A percentile compares a stretch with the other conserved stretches of the same genome.
Evolutionary conservation across 176 grass and related monocot species (phyloP).

Genomic region (Bothriochloa decipiens): DNA sequence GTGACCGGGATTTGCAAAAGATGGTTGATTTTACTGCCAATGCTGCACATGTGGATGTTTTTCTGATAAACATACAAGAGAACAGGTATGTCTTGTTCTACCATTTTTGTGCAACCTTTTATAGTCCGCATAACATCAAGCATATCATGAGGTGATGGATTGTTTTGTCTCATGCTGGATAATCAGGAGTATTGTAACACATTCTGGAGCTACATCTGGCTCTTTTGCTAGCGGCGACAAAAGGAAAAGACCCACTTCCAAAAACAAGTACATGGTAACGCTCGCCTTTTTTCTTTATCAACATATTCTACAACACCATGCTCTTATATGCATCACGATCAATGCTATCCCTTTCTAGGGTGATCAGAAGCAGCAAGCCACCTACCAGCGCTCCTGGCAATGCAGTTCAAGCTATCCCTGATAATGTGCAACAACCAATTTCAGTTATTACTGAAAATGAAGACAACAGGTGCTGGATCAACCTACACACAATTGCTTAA

Average conservation of each 20-base stretch:
- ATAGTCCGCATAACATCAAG: slow-evolving; percentile 30
- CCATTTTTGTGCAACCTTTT: neutral
- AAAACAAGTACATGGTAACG: slow-evolving; percentile 42
- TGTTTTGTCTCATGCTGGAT: slow-evolving; percentile 36
- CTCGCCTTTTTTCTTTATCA: slow-evolving; percentile 29
- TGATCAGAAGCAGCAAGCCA: slow-evolving; percentile 61
- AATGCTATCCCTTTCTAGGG: slow-evolving; percentile 50
- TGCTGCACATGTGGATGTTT: slow-evolving; percentile 70
- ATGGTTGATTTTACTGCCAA: slow-evolving; percentile 86
- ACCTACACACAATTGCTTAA: slow-evolving; percentile 8
- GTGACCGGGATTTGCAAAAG: slow-evolving; percentile 82
- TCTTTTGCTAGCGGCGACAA: slow-evolving; percentile 54
- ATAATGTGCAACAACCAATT: slow-evolving; percentile 53
- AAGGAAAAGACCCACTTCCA: slow-evolving; percentile 57
- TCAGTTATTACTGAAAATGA: slow-evolving; percentile 56
- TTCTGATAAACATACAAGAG: slow-evolving; percentile 79
- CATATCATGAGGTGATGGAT: slow-evolving; percentile 21
- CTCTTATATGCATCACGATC: slow-evolving; percentile 7
- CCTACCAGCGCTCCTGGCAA: slow-evolving; percentile 26
- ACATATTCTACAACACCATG: slow-evolving; percentile 14
- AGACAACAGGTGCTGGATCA: slow-evolving; percentile 62
- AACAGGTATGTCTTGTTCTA: slow-evolving; percentile 54
- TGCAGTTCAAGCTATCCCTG: slow-evolving; percentile 36
- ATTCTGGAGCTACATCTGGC: slow-evolving; percentile 62
- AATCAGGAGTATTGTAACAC: slow-evolving; percentile 59